phyloP scores from a whole-genome alignment of 306 rosid species.

The Sesbania bispinosa region DNA sequence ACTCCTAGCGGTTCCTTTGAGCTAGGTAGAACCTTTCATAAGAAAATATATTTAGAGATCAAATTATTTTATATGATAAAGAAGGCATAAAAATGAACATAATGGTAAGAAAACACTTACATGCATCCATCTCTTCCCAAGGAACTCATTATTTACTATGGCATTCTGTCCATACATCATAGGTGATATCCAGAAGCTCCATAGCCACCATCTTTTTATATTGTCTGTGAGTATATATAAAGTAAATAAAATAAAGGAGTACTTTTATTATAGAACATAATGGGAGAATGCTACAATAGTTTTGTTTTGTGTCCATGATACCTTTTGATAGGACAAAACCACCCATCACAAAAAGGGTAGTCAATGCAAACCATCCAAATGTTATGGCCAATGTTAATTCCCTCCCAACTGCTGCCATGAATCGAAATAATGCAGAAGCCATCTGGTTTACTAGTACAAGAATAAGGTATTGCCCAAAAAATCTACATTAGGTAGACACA shows the following conservation, averaged over 20 bases:
- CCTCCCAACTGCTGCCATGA: constrained; percentile 55
- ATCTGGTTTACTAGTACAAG: constrained; percentile 53
- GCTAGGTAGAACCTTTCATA: constrained; percentile 40
- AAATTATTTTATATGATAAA: constrained; percentile 7
- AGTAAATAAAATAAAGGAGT: neutral
- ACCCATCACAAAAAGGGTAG: constrained; percentile 47
- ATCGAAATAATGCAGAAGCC: constrained; percentile 51
- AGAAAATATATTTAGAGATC: neutral
- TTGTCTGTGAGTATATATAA: constrained; percentile 29
- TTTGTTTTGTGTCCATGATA: constrained; percentile 30
- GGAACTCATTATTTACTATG: constrained; percentile 42
- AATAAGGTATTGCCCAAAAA: constrained; percentile 48
- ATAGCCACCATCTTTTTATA: constrained; percentile 46
- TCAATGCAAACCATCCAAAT: constrained; percentile 37
- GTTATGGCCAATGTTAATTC: constrained; percentile 50
- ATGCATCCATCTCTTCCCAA: constrained; percentile 38
- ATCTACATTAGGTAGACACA: constrained; percentile 35
- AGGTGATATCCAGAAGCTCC: constrained; percentile 55
- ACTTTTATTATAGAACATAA: constrained; percentile 11
- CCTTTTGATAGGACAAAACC: constrained; percentile 63
- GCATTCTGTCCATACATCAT: constrained; percentile 48
- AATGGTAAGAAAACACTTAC: constrained; percentile 24
- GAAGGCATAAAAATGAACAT: neutral
- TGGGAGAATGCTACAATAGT: neutral
- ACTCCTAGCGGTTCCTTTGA: constrained; percentile 46